Evolutionary conservation across 2,329 filamentous ascomycete genomes (phyloP), one percentile per base, ranked within the genome.

Genomic region (Monilinia laxa): DNA sequence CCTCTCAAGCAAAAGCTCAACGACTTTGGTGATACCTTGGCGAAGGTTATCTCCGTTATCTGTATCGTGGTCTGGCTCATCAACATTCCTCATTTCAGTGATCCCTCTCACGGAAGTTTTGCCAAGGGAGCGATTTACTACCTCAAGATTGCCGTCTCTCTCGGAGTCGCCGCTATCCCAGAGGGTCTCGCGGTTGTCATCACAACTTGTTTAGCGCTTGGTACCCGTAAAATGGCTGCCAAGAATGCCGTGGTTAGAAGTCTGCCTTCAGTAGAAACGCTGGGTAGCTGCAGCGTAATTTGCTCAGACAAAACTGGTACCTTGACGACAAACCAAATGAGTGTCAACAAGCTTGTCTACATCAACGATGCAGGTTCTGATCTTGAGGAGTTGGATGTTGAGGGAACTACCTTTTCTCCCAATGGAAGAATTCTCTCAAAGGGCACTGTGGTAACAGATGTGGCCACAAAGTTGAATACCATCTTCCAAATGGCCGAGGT

Each of bases 301-400:
- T 99, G 96, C 83, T 99, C 96, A 4, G 95, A 99, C 83, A 99
- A 99, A 84, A 99, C 95, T 6, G 96, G 95, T 73, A 99, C 95
- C 59, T 81, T 99, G 77, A 99, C 95, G 14, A 99, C 95, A 52
- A 99, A 99, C 81, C 93, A 98, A 80, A 99, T 99, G 95, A 98
- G 95, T 76, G 95, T 97, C 66, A 95, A 89, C 82, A 96, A 94
- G 80, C 81, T 98, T 66, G 91, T 97, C 58, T 92, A 93, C 77
- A 83, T 99, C 72, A 89, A 86, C 74, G 87, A 90, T 71, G 79
- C 85, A 68, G 93, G 92, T 59, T 85, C 81, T 64, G 89, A 86
- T 67, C 82, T 98, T 31, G 91, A 93, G 73, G 93, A 97, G 77
- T 84, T 97, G 58, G 89, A 95, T 69, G 90, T 99, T 40, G 90